These are phyloP conservation scores for Cystobasidium ongulense DNA, from an alignment of 768 basidiomycete genomes.

Conservation along the genomic window DNA sequence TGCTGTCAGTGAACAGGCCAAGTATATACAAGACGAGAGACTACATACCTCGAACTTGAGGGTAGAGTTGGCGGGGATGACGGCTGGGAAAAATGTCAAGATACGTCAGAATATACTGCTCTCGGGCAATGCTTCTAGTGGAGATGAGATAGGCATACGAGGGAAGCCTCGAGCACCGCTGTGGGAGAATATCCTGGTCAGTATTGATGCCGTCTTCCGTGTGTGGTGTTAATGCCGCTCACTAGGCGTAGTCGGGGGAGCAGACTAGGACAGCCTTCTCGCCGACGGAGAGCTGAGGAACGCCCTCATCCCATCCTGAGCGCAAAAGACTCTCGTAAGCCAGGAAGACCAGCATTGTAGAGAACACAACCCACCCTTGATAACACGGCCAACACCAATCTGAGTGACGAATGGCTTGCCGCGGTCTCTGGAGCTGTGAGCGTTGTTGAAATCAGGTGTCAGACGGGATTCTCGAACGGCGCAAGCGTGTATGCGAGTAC, in stretches of 20 bases:
- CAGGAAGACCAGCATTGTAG: not conserved
- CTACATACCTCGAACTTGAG: slow-evolving; percentile 57
- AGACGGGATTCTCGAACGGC: not conserved
- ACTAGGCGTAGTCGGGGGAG: slow-evolving; percentile 60
- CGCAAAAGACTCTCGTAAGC: not conserved
- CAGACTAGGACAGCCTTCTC: slow-evolving; percentile 58
- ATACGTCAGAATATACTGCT: not conserved
- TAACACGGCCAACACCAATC: slow-evolving; percentile 66
- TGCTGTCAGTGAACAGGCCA: not conserved
- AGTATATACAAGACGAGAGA: not conserved
- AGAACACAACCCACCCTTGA: slow-evolving; percentile 47
- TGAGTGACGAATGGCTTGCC: slow-evolving; percentile 57
- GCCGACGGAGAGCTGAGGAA: slow-evolving; percentile 66
- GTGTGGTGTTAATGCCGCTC: slow-evolving; percentile 42
- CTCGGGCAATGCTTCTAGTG: not conserved
- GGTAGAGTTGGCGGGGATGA: slow-evolving; percentile 61
- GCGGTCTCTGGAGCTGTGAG: slow-evolving; percentile 60
- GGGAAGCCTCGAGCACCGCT: slow-evolving; percentile 65
- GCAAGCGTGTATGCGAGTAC: not conserved
- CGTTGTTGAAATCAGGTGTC: slow-evolving; percentile 45
- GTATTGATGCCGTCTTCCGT: slow-evolving; percentile 43
- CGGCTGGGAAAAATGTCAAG: slow-evolving; percentile 45
- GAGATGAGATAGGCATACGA: slow-evolving; percentile 39
- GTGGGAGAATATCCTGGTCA: slow-evolving; percentile 52
- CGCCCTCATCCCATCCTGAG: slow-evolving; percentile 81